A percentile compares a stretch with the other conserved stretches of the same genome.
These are phyloP conservation scores for Telfairia occidentalis DNA, from an alignment of 331 rosid species.

Conservation along the genomic window DNA sequence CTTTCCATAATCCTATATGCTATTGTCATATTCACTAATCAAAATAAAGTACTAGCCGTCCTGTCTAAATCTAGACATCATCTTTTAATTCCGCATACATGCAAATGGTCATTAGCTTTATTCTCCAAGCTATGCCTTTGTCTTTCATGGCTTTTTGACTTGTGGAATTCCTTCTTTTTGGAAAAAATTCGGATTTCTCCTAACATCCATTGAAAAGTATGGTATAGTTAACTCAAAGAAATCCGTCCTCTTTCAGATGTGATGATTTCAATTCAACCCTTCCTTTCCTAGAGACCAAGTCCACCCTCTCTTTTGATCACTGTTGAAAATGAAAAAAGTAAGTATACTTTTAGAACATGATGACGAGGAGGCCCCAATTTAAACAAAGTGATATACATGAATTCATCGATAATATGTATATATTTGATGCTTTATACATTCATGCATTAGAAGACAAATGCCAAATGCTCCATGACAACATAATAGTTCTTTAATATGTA, in stretches of 20 bases:
- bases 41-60: not conserved
- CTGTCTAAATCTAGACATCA: not conserved
- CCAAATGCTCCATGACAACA: not conserved
- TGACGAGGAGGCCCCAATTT: not conserved
- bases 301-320: not conserved
- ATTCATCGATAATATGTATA: not conserved
- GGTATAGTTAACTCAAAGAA: not conserved
- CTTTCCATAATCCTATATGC: not conserved
- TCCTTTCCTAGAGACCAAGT: not conserved
- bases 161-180: constrained; percentile 17
- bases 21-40: not conserved
- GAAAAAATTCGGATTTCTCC: not conserved
- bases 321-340: not conserved
- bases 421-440: not conserved
- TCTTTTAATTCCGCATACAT: constrained; percentile 23
- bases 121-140: constrained; percentile 27
- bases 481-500: not conserved
- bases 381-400: not conserved
- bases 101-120: constrained; percentile 39
- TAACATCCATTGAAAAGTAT: not conserved
- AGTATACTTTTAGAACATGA: not conserved
- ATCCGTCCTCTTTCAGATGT: not conserved
- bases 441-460: not conserved
- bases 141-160: constrained; percentile 23
- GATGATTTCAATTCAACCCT: not conserved